Conservation (phyloP, 2,329 filamentous ascomycete genomes). For the Penicillium sp. region DNA sequence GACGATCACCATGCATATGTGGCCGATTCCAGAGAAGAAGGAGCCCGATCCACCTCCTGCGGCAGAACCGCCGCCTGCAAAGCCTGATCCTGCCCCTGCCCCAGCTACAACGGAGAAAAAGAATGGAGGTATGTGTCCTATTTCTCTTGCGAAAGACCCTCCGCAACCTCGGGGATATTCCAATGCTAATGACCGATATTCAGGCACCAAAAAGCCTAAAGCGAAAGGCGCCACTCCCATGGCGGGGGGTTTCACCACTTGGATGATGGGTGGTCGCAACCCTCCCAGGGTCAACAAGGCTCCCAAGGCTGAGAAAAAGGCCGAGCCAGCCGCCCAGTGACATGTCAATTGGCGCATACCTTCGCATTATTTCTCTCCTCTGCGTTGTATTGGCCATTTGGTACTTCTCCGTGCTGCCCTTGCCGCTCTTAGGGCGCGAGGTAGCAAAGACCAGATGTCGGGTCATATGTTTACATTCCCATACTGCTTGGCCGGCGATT, state of each 20-base stretch:
- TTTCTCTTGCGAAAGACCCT: not conserved
- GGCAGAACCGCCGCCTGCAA: conserved; percentile 18
- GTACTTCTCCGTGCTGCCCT: too few relatives aligned
- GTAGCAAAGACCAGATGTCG: not conserved
- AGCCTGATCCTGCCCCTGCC: conserved; percentile 13
- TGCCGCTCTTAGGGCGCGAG: not conserved
- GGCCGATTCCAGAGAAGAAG: conserved; percentile 54
- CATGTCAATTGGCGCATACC: not conserved
- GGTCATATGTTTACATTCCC: not conserved
- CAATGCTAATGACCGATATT: not conserved
- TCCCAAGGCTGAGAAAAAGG: conserved; percentile 47
- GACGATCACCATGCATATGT: conserved; percentile 64
- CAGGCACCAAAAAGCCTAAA: conserved; percentile 32
- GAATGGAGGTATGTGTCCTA: conserved; percentile 27
- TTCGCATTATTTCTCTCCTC: not conserved
- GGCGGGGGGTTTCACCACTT: conserved; percentile 38
- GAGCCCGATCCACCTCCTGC: conserved; percentile 35
- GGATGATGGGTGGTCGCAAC: conserved; percentile 40
- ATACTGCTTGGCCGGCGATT: not conserved
- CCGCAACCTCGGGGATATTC: not conserved
- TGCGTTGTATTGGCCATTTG: not conserved
- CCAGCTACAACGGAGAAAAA: conserved; percentile 29
- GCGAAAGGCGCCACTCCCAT: conserved; percentile 9
- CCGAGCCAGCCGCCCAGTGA: conserved; percentile 29
- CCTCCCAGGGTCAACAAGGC: conserved; percentile 27